Conservation (phyloP, 2,329 filamentous ascomycete genomes). For the Bipolaris sorokiniana region DNA sequence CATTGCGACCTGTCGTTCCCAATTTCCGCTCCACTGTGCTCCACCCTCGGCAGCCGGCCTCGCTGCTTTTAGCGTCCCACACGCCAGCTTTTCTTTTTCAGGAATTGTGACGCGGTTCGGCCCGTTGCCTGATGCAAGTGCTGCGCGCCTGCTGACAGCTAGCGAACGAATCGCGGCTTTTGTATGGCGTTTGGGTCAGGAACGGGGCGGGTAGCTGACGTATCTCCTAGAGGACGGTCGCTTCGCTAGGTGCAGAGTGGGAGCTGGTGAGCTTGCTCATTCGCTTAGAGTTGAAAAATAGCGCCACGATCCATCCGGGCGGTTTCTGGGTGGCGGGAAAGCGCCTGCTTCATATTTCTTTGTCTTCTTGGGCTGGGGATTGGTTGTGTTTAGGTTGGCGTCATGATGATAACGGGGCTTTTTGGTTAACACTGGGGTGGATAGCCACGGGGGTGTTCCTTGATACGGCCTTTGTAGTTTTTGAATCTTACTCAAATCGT, state of each 20-base stretch:
- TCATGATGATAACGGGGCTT: conserved; percentile 3
- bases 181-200: conserved; percentile 11
- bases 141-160: conserved; percentile 32
- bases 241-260: conserved; percentile 11
- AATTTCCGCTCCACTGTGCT: conserved; percentile 32
- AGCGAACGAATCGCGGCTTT: conserved; percentile 40
- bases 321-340: conserved; percentile 5
- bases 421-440: conserved; percentile 1
- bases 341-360: conserved; percentile 4
- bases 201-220: conserved; percentile 19
- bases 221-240: conserved; percentile 18
- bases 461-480: conserved; percentile 5
- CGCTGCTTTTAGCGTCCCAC: conserved; percentile 41
- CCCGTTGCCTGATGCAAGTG: conserved; percentile 39
- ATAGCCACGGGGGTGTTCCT: conserved; percentile 5
- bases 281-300: conserved; percentile 20
- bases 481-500: conserved; percentile 16
- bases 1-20: conserved; percentile 23
- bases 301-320: conserved; percentile 1
- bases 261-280: conserved; percentile 20
- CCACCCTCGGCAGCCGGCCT: conserved; percentile 25
- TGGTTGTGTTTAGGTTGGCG: conserved; percentile 16
- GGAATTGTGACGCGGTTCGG: conserved; percentile 41
- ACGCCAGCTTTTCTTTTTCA: conserved; percentile 38
- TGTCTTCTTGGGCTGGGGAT: conserved; percentile 11